Conservation (phyloP, 2,329 filamentous ascomycete genomes). For the Zelopaecilomyces penicillatus region DNA sequence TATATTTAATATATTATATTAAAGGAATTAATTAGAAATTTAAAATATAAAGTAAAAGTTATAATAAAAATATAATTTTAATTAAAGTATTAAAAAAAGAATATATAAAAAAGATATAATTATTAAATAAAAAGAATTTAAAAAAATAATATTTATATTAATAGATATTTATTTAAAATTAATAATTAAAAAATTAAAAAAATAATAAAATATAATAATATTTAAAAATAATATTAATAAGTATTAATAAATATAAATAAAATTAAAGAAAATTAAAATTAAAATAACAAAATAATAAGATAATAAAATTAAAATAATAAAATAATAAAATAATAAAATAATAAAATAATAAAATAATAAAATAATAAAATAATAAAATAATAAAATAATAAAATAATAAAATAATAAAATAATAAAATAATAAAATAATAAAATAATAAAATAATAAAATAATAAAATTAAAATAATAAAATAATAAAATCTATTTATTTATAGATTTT, state of each 20-base stretch:
- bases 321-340: background rate
- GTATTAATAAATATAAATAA: constrained; percentile 2
- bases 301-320: background rate
- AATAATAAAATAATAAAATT: background rate
- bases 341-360: too few relatives aligned
- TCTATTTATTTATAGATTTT: background rate
- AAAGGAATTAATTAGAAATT: background rate
- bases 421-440: too few relatives aligned
- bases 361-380: too few relatives aligned
- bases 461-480: background rate
- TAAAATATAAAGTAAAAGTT: background rate
- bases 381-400: too few relatives aligned
- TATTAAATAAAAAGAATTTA: background rate
- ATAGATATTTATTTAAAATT: background rate
- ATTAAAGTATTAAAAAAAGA: background rate
- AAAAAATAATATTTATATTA: background rate
- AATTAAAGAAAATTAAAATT: background rate
- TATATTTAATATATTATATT: background rate
- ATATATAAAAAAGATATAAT: background rate
- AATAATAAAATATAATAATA: background rate
- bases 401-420: too few relatives aligned
- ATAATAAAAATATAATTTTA: background rate
- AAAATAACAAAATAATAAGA: background rate
- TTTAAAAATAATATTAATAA: background rate
- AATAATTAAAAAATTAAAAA: background rate